Evolutionary conservation across 345 rosid genomes (phyloP).

Genomic region (Acer campestre): DNA sequence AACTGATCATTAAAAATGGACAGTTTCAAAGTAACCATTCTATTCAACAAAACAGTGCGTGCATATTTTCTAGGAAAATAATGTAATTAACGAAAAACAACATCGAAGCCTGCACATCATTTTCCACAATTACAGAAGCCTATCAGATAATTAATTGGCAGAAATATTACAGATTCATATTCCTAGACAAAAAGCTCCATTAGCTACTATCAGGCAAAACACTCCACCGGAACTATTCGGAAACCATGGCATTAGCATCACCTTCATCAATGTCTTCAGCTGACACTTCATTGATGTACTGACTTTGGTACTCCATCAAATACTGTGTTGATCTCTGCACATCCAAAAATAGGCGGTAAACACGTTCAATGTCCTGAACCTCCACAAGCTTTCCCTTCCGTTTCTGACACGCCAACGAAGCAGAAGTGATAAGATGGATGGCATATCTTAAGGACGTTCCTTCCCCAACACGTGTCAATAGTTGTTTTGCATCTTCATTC

Average conservation of each 20-base stretch:
- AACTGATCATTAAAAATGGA: neutral
- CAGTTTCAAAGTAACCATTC: neutral
- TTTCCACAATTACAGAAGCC: slow-evolving; percentile 1
- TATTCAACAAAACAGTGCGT: too few relatives aligned
- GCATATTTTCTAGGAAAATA: neutral
- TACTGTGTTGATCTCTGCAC: slow-evolving; percentile 94
- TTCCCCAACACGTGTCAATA: slow-evolving; percentile 77
- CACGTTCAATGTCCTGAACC: slow-evolving; percentile 70
- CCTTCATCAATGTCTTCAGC: slow-evolving; percentile 46
- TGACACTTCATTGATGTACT: slow-evolving; percentile 75
- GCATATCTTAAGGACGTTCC: slow-evolving; percentile 94
- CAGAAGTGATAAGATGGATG: slow-evolving; percentile 81
- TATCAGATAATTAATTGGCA: neutral
- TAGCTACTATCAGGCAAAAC: neutral
- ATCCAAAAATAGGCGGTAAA: slow-evolving; percentile 79
- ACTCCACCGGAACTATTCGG: slow-evolving; percentile 20
- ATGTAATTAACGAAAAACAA: neutral
- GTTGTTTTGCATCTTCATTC: slow-evolving; percentile 76
- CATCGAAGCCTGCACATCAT: neutral
- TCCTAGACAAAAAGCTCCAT: neutral
- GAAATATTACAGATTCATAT: neutral
- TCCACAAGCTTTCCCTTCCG: slow-evolving; percentile 82
- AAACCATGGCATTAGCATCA: slow-evolving; percentile 49
- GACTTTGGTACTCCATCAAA: slow-evolving; percentile 82
- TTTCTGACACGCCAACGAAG: slow-evolving; percentile 84